phyloP scores from a whole-genome alignment of 495 filamentous ascomycete species.

The Bacidia gigantensis region DNA sequence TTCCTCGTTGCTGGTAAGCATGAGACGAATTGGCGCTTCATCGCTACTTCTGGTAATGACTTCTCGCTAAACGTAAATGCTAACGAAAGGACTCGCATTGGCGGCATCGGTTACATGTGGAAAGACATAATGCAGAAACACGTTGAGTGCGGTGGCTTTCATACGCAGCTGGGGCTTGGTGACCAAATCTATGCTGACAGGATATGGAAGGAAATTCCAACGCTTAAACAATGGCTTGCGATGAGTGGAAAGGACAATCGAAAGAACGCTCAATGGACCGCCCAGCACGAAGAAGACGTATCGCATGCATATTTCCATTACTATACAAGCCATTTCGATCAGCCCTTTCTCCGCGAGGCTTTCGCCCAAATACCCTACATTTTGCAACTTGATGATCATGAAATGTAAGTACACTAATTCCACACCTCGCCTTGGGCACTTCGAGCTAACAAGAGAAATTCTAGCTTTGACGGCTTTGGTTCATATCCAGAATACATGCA shows the following conservation, averaged over 20 bases:
- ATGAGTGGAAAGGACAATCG: conserved; percentile 84
- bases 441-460: background rate
- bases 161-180: conserved; percentile 79
- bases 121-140: conserved; percentile 98
- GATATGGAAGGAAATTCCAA: conserved; percentile 89
- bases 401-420: conserved; percentile 60
- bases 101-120: conserved; percentile 93
- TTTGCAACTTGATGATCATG: conserved; percentile 87
- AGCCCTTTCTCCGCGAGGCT: conserved; percentile 80
- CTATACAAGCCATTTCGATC: conserved; percentile 94
- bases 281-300: conserved; percentile 86
- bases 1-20: conserved; percentile 88
- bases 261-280: conserved; percentile 81
- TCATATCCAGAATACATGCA: conserved; percentile 99
- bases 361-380: conserved; percentile 97
- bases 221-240: conserved; percentile 83
- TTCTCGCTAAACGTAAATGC: conserved; percentile 77
- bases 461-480: conserved; percentile 92
- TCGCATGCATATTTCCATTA: conserved; percentile 97
- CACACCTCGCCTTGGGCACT: background rate
- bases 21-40: conserved; percentile 93
- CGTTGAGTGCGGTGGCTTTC: conserved; percentile 87
- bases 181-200: conserved; percentile 94
- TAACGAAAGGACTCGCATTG: conserved; percentile 69
- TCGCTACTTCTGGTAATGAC: conserved; percentile 90